Evolutionary conservation across 2,329 filamentous ascomycete species (phyloP).

Genomic region (Xylariaceae sp.): DNA sequence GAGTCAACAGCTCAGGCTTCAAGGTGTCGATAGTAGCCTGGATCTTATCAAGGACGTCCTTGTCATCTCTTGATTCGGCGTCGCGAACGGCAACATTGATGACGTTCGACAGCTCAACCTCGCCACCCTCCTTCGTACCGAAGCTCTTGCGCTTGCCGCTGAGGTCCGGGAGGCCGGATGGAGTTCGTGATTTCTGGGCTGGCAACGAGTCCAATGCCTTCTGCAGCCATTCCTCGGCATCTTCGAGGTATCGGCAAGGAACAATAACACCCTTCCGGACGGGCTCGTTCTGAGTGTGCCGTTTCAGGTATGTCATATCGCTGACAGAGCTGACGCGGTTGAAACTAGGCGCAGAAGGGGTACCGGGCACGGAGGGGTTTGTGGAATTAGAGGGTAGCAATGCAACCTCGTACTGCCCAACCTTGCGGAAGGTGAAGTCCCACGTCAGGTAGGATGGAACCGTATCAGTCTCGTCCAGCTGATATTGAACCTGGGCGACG

Average conservation of each 20-base stretch:
- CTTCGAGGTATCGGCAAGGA: slow-evolving; percentile 87
- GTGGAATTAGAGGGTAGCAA: slow-evolving; percentile 71
- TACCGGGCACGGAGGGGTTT: slow-evolving; percentile 76
- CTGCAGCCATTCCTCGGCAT: slow-evolving; percentile 77
- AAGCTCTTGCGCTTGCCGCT: slow-evolving; percentile 62
- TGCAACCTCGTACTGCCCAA: slow-evolving; percentile 85
- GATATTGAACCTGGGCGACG: slow-evolving; percentile 82
- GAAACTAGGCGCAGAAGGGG: slow-evolving; percentile 59
- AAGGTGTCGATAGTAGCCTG: slow-evolving; percentile 66
- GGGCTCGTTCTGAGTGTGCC: slow-evolving; percentile 67
- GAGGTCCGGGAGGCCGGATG: slow-evolving; percentile 63
- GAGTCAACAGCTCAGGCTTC: slow-evolving; percentile 75
- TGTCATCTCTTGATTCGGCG: slow-evolving; percentile 74
- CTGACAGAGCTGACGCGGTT: slow-evolving; percentile 91
- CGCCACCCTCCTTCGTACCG: slow-evolving; percentile 42
- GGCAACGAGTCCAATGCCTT: slow-evolving; percentile 83
- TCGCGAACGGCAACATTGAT: slow-evolving; percentile 89
- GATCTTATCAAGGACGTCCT: slow-evolving; percentile 71
- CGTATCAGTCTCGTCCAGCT: slow-evolving; percentile 60
- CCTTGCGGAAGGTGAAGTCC: slow-evolving; percentile 93
- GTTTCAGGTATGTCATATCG: slow-evolving; percentile 84
- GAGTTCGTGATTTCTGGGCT: slow-evolving; percentile 49
- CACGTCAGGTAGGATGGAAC: slow-evolving; percentile 73
- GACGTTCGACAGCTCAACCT: slow-evolving; percentile 81
- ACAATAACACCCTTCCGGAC: slow-evolving; percentile 89